Evolutionary conservation across 176 grass and related monocot species (phyloP).

Genomic region (Canna indica): DNA sequence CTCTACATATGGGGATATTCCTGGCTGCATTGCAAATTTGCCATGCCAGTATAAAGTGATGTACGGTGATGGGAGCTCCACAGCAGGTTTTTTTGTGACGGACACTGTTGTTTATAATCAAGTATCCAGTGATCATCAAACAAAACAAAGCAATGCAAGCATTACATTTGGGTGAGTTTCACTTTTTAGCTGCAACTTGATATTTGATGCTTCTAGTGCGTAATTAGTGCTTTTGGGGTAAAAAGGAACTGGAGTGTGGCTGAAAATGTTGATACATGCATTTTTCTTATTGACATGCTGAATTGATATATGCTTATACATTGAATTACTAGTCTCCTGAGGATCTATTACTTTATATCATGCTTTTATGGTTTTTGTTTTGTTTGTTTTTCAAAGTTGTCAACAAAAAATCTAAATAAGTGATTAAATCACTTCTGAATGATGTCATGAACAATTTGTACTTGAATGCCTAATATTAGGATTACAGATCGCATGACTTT

Average conservation of each 20-base stretch:
- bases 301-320: not conserved
- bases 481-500: too few relatives aligned
- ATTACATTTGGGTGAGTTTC: constrained; percentile 71
- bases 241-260: not conserved
- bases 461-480: too few relatives aligned
- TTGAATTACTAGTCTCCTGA: not conserved
- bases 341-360: not conserved
- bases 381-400: not conserved
- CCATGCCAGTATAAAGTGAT: constrained; percentile 57
- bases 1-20: constrained; percentile 16
- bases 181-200: not conserved
- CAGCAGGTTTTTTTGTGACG: constrained; percentile 52
- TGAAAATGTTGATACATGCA: not conserved
- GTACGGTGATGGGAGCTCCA: constrained; percentile 88
- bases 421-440: too few relatives aligned
- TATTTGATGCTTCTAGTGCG: not conserved
- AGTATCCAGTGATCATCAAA: constrained; percentile 52
- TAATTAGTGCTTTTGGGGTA: not conserved
- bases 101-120: constrained; percentile 56
- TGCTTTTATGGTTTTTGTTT: not conserved
- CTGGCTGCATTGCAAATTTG: constrained; percentile 18
- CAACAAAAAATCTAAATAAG: not conserved
- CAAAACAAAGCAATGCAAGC: constrained; percentile 40
- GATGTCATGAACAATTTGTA: too few relatives aligned
- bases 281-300: not conserved